Evolutionary conservation across 805 yeast species (phyloP), one percentile per base, ranked within the genome.

Genomic region (Henningerozyma blattae): DNA sequence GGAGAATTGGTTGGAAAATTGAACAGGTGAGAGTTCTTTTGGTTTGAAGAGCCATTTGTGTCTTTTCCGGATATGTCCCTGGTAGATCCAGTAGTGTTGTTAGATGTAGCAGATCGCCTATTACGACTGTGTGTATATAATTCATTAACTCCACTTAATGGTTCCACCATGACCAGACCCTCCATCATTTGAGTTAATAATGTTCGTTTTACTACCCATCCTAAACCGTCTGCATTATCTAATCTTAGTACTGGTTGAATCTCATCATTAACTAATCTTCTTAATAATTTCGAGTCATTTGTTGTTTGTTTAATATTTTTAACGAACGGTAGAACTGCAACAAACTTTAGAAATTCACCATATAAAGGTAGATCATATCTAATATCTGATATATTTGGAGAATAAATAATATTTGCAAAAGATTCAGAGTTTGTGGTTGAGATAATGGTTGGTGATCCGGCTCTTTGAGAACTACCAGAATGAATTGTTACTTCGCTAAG

Each of bases 121-220:
- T 40, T 18, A 24, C 45, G 35, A 3, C 54, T 56, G 18, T 54
- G 39, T 45, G 75, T 72, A 59, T 78, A 79, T 1, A 73, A 70
- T 54, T 82, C 93, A 47, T 87, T 86, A 27, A 79, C 68, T 0
- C 89, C 87, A 33, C 84, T 73, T 7, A 87, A 70, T 0, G 98
- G 98, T 56, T 86, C 94, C 27, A 89, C 76, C 3, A 75, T 66
- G 5, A 84, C 85, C 29, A 79, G 67, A 3, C 93, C 93, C 33
- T 86, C 95, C 22, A 81, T 69, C 41, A 89, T 65, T 14, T 77
- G 68, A 30, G 65, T 56, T 65, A 86, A 63, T 35, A 87, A 67
- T 10, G 75, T 59, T 36, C 81, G 67, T 40, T 72, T 68, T 33
- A 65, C 72, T 36, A 77, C 67, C 72, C 76, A 77, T 18, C 77